Base-by-base conservation (phyloP, 2,329 filamentous ascomycete species). In the Westerdykella ornata region DNA sequence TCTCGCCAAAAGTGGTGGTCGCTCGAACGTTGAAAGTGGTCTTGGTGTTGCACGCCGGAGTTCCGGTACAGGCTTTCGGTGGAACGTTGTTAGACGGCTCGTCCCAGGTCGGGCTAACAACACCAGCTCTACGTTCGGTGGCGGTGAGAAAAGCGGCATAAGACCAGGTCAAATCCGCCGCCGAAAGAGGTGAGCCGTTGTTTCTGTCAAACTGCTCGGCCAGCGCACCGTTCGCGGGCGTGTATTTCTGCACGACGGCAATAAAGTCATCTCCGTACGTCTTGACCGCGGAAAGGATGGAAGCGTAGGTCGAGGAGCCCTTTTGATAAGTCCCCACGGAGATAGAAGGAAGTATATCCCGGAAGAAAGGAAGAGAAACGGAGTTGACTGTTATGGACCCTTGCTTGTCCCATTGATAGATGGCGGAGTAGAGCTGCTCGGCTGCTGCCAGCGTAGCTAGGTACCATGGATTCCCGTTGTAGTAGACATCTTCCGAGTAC, bases 401-500 rank as follows among this genome's bases (percentile, higher is more conserved):
- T 18, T 72, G 63, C 28, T 70, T 65, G 47, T 82, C 72, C 84
- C 84, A 90, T 37, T 83, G 79, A 49, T 82, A 81, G 1, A 88
- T 56, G 1, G 86, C 82, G 53, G 85, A 81, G 60, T 88, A 90
- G 2, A 94, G 75, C 58, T 85, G 82, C 65, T 92, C 86, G 3
- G 85, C 87, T 0, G 84, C 84, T 1, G 84, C 85, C 20, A 88
- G 72, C 1, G 84, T 90, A 53, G 76, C 76, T 11, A 90, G 73
- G 54, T 88, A 75, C 86, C 86, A 92, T 1, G 86, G 86, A 62
- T 92, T 88, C 41, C 47, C 85, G 45, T 78, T 78, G 63, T 82
- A 84, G 66, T 90, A 92, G 3, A 72, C 66, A 52, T 94, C 85
- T 61, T 70, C 67, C 2, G 63, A 55, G 46, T 70, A 69, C 6